Evolutionary conservation across 805 yeast species (phyloP).

Genomic region (Ogataea pini): DNA sequence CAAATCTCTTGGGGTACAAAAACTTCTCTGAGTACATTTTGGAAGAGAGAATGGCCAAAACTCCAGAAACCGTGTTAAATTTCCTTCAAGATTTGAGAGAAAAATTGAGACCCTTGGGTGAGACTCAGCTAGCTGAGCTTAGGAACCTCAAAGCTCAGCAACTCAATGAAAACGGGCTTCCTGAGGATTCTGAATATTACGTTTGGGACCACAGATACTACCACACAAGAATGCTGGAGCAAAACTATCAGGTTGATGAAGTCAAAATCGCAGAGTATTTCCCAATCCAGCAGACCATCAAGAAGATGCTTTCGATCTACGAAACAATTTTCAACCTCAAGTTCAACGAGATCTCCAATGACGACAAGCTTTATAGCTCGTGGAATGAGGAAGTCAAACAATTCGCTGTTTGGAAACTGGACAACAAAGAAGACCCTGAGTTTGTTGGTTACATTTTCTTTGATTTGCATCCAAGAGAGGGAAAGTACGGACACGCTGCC

Average conservation of each 20-base stretch:
- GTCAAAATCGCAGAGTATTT: slow-evolving; percentile 73
- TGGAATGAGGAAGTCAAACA: slow-evolving; percentile 85
- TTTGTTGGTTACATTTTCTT: slow-evolving; percentile 80
- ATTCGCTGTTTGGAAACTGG: slow-evolving; percentile 69
- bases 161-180: slow-evolving; percentile 44
- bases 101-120: slow-evolving; percentile 62
- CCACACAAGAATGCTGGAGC: slow-evolving; percentile 64
- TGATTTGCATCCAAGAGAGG: slow-evolving; percentile 83
- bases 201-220: slow-evolving; percentile 78
- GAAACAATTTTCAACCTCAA: slow-evolving; percentile 69
- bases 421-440: slow-evolving; percentile 46
- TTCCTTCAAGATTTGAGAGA: slow-evolving; percentile 63
- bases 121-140: slow-evolving; percentile 51
- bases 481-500: slow-evolving; percentile 89
- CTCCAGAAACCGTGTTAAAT: slow-evolving; percentile 54
- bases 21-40: slow-evolving; percentile 70
- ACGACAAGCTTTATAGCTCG: slow-evolving; percentile 39
- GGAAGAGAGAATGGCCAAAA: slow-evolving; percentile 81
- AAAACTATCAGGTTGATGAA: slow-evolving; percentile 70
- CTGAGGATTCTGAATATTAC: slow-evolving; percentile 45
- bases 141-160: slow-evolving; percentile 55
- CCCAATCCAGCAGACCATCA: slow-evolving; percentile 68
- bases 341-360: slow-evolving; percentile 52
- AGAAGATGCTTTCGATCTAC: slow-evolving; percentile 69
- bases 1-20: slow-evolving; percentile 63